Evolutionary conservation across 2,329 filamentous ascomycete species (phyloP).

Genomic region (Cercospora berteroae): DNA sequence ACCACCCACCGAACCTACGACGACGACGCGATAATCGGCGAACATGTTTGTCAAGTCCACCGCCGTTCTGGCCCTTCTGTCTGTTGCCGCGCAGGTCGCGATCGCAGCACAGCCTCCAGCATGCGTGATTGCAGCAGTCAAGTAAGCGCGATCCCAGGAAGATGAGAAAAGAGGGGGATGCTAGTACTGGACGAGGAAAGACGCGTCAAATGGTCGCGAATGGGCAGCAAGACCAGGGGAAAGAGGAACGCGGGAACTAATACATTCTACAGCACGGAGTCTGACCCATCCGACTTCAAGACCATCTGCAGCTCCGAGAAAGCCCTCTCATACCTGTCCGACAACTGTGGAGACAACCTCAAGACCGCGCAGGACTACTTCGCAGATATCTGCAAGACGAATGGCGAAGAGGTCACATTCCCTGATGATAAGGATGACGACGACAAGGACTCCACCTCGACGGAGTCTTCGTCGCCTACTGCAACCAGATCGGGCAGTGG

Average conservation of each 20-base stretch:
- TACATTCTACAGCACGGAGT: slow-evolving; percentile 30
- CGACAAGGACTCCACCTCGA: not conserved
- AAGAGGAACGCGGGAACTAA: not conserved
- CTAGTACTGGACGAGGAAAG: slow-evolving; percentile 2
- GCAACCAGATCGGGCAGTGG: slow-evolving; percentile 19
- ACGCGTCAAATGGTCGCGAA: not conserved
- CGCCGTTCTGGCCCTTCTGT: slow-evolving; percentile 46
- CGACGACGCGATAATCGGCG: not conserved
- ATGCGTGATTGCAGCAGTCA: slow-evolving; percentile 52
- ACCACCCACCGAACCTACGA: slow-evolving; percentile 2
- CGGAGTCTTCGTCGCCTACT: slow-evolving; percentile 15
- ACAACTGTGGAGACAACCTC: slow-evolving; percentile 34
- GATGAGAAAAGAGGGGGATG: not conserved
- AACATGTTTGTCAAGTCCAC: slow-evolving; percentile 49
- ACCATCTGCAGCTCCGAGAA: slow-evolving; percentile 35
- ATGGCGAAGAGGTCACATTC: slow-evolving; percentile 31
- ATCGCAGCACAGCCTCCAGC: slow-evolving; percentile 47
- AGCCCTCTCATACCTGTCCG: slow-evolving; percentile 31
- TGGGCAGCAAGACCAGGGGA: too few relatives aligned
- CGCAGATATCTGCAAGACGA: slow-evolving; percentile 34
- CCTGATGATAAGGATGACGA: not conserved
- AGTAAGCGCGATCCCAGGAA: slow-evolving; percentile 39
- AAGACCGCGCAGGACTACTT: slow-evolving; percentile 35
- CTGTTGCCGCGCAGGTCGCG: slow-evolving; percentile 44
- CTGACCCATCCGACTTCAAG: slow-evolving; percentile 36